Percentiles rank a stretch among this genome's conserved stretches.
Conservation (phyloP, 805 yeast genomes). For the Citeromyces matritensis region DNA sequence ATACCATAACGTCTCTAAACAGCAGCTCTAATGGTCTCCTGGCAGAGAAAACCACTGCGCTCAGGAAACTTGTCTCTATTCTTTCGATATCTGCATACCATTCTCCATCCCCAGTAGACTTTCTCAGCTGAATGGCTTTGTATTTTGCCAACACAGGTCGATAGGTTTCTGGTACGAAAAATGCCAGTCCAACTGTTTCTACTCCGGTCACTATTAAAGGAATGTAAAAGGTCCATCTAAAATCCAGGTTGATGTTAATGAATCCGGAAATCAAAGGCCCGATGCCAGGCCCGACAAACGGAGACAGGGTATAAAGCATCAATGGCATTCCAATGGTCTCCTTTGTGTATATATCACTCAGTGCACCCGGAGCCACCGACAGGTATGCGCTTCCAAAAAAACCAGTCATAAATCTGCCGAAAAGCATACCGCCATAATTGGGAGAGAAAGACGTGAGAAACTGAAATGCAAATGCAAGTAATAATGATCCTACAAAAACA, state of each 20-base stretch:
- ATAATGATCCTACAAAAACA: constrained; percentile 32
- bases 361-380: constrained; percentile 64
- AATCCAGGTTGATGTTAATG: constrained; percentile 41
- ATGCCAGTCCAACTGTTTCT: constrained; percentile 38
- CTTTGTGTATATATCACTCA: constrained; percentile 56
- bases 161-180: constrained; percentile 85
- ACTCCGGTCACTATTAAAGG: constrained; percentile 72
- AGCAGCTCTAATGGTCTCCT: constrained; percentile 37
- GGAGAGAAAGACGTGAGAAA: constrained; percentile 39
- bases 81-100: constrained; percentile 81
- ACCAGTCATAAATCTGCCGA: constrained; percentile 56
- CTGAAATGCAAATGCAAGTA: constrained; percentile 30
- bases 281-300: constrained; percentile 78
- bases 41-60: constrained; percentile 48
- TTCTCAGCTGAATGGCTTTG: constrained; percentile 53
- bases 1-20: constrained; percentile 37
- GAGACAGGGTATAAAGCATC: constrained; percentile 52
- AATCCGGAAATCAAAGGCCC: constrained; percentile 77
- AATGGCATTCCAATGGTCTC: constrained; percentile 52
- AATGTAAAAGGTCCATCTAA: constrained; percentile 57
- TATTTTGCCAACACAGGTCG: constrained; percentile 65
- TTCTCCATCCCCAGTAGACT: constrained; percentile 71
- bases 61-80: constrained; percentile 53
- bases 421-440: constrained; percentile 47
- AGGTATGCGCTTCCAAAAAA: constrained; percentile 64